phyloP scores from a whole-genome alignment of 441 rosid species.

The Biscutella auriculata region DNA sequence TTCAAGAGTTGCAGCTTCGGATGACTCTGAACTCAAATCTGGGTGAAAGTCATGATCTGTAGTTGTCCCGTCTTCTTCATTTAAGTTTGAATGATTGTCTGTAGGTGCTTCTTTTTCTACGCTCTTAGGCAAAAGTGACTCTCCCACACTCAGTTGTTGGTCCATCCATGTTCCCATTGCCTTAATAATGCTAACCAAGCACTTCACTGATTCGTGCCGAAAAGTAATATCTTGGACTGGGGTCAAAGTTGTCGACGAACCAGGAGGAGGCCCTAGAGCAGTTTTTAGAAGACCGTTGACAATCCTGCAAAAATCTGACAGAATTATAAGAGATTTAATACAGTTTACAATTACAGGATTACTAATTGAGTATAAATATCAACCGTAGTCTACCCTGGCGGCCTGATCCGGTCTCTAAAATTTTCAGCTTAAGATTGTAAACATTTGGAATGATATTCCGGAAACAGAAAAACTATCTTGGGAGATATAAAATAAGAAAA shows the following conservation, averaged over 20 bases:
- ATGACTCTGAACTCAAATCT: constrained; percentile 54
- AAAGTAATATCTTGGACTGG: constrained; percentile 81
- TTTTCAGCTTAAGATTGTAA: constrained; percentile 1
- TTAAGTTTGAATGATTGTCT: constrained; percentile 37
- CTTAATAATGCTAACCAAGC: constrained; percentile 74
- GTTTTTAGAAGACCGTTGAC: constrained; percentile 96
- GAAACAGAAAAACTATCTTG: neutral
- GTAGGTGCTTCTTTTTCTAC: constrained; percentile 42
- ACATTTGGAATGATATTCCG: neutral
- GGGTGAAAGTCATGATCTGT: constrained; percentile 61
- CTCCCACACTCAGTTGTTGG: constrained; percentile 58
- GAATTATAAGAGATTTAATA: constrained; percentile 87
- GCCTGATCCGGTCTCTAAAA: neutral
- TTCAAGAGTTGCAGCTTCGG: constrained; percentile 82
- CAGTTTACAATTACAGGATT: constrained; percentile 24
- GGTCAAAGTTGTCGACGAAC: constrained; percentile 79
- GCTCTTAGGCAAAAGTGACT: constrained; percentile 41
- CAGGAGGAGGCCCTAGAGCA: constrained; percentile 92
- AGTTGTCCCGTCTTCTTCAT: constrained; percentile 55
- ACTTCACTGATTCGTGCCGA: constrained; percentile 92
- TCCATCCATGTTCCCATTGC: constrained; percentile 98
- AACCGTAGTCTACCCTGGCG: constrained; percentile 2
- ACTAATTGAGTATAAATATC: constrained; percentile 5
- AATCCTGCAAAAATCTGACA: constrained; percentile 96
- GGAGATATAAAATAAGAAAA: neutral